A percentile compares a stretch with the other conserved stretches of the same genome.
These are phyloP conservation scores for Eucalyptus albens DNA, from an alignment of 345 rosid genomes.

Conservation along the genomic window DNA sequence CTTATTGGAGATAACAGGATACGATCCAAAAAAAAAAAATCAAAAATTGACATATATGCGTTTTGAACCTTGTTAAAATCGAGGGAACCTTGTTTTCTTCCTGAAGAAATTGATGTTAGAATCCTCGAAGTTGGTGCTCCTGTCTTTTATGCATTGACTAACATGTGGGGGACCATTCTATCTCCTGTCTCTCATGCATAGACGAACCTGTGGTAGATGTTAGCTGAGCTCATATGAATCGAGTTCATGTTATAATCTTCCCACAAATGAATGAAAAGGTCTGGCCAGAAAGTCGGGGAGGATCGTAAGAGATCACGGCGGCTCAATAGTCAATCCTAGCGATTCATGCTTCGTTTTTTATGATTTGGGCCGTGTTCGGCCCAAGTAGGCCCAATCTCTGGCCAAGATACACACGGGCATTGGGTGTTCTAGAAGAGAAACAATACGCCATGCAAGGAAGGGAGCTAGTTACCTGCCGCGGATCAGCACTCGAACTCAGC, in stretches of 20 bases:
- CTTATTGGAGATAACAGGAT: not conserved
- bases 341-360: not conserved
- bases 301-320: not conserved
- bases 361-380: not conserved
- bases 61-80: not conserved
- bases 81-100: not conserved
- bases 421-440: not conserved
- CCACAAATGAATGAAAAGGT: not conserved
- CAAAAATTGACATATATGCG: not conserved
- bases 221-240: not conserved
- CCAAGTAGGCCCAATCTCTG: not conserved
- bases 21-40: not conserved
- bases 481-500: not conserved
- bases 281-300: not conserved
- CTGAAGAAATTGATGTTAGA: not conserved
- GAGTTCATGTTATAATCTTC: not conserved
- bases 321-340: not conserved
- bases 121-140: not conserved
- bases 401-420: not conserved
- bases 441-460: not conserved
- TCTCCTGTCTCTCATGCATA: not conserved
- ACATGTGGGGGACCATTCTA: not conserved
- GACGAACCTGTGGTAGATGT: not conserved
- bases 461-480: not conserved
- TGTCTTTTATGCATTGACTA: not conserved